Evolutionary conservation across 371 early-diverging fungal genomes (phyloP), one percentile per base, ranked within the genome.

Genomic region (Homolaphlyctis polyrhiza): DNA sequence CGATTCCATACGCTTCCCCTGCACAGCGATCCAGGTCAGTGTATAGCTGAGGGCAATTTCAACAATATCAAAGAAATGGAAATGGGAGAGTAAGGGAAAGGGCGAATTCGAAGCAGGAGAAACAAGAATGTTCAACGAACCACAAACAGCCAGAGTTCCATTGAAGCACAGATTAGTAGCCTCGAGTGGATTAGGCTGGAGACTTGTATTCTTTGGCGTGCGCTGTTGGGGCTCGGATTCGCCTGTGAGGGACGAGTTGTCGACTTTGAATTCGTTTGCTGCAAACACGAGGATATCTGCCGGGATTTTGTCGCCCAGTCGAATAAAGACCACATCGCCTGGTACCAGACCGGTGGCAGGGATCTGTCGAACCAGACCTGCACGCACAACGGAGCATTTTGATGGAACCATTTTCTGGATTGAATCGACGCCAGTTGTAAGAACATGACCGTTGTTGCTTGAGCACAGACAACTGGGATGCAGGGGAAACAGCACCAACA

Each of bases 181-280:
- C 62, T 97, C 95, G 51, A 96, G 84, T 16, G 93, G 91, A 70
- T 86, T 93, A 67, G 82, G 72, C 49, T 82, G 75, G 0, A 76
- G 78, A 66, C 86, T 90, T n/a, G 43, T 58, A 0, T 75, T 62
- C 21, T 55, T 58, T 2, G 47, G 36, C 1, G 50, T 67, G 47
- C 95, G 88, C 71, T 87, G 87, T 72, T 94, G 96, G 16, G 96
- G 94, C 50, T 95, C 97, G 0, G 93, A 81, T 74, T 97, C 96
- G 61, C 97, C 97, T 1, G 96, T 97, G 48, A 97, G 72, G n/a
- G 92, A 92, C 11, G 96, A 95, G 82, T 95, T 95, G 80, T 97
- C 96, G 39, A 96, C 94, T 74, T 96, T 93, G 64, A 96, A 75
- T 28, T 97, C 95, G 23, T 82, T 82, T 48, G 83, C 75, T 51